A percentile compares a stretch with the other conserved stretches of the same genome.
phyloP scores from a whole-genome alignment of 495 filamentous ascomycete species.

The Lentithecium fluviatile region DNA sequence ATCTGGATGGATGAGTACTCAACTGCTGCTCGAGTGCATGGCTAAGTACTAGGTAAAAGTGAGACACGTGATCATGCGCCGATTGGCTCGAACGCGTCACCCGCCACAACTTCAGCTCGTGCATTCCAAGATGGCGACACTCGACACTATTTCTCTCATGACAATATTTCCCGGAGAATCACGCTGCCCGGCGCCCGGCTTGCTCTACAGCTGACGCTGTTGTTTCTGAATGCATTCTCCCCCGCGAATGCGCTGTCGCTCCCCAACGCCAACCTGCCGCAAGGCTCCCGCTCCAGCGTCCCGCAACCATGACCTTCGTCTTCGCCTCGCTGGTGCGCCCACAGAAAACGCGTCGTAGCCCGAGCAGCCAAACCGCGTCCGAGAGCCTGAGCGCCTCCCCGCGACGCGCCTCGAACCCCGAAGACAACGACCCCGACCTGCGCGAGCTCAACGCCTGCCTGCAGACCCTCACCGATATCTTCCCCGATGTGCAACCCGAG shows the following conservation, averaged over 20 bases:
- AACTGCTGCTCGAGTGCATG: too few relatives aligned
- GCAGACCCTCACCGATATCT: slow-evolving; percentile 67
- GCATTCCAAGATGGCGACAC: too few relatives aligned
- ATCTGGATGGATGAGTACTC: too few relatives aligned
- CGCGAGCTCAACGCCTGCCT: slow-evolving; percentile 74
- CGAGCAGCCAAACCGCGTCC: neutral
- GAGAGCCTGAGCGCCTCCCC: neutral
- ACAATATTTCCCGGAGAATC: too few relatives aligned
- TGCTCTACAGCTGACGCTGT: too few relatives aligned
- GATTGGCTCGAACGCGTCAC: too few relatives aligned
- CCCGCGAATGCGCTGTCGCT: neutral
- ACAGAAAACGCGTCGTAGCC: slow-evolving; percentile 3
- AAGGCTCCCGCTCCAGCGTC: slow-evolving; percentile 4
- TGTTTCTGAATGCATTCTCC: neutral
- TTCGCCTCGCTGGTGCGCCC: slow-evolving; percentile 28
- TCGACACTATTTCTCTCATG: too few relatives aligned
- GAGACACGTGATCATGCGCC: too few relatives aligned
- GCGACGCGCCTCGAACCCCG: neutral
- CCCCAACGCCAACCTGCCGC: neutral
- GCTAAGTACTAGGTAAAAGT: too few relatives aligned
- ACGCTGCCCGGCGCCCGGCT: too few relatives aligned
- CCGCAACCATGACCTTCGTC: slow-evolving; percentile 28
- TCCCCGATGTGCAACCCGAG: slow-evolving; percentile 83
- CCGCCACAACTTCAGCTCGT: too few relatives aligned
- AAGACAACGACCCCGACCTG: slow-evolving; percentile 55